Evolutionary conservation across 163 green algal genomes (phyloP).

Genomic region (Chlamydomonas reinhardtii): DNA sequence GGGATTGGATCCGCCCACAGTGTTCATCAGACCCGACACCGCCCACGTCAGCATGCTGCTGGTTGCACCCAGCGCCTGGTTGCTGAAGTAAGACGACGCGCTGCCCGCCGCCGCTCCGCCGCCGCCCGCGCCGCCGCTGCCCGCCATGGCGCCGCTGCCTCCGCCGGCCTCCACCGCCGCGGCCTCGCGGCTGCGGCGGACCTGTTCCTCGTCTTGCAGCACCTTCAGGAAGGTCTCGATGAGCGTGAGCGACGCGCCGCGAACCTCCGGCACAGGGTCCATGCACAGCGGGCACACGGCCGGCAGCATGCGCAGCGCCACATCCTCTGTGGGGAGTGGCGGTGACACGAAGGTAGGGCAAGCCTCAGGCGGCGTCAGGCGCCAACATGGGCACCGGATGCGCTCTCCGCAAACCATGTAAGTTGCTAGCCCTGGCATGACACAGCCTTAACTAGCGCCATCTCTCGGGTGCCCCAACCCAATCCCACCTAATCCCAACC

Average conservation of each 20-base stretch:
- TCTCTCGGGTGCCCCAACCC: too few relatives aligned
- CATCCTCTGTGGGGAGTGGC: slow-evolving; percentile 73
- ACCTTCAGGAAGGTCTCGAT: slow-evolving; percentile 74
- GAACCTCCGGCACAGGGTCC: slow-evolving; percentile 87
- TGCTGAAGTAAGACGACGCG: slow-evolving; percentile 4
- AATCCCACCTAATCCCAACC: too few relatives aligned
- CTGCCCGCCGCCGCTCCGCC: neutral
- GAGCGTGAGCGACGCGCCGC: slow-evolving; percentile 69
- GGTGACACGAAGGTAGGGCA: too few relatives aligned
- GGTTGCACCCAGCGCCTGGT: slow-evolving; percentile 19
- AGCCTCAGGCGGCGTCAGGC: too few relatives aligned
- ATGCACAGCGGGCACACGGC: slow-evolving; percentile 84
- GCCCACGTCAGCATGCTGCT: slow-evolving; percentile 74
- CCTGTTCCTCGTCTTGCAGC: slow-evolving; percentile 68
- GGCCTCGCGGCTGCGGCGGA: slow-evolving; percentile 53
- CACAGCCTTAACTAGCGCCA: too few relatives aligned
- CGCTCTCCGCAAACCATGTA: too few relatives aligned
- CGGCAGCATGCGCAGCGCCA: slow-evolving; percentile 89
- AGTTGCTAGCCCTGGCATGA: too few relatives aligned
- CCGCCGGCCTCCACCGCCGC: slow-evolving; percentile 13
- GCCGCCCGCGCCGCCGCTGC: neutral
- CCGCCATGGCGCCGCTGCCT: neutral
- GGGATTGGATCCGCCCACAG: slow-evolving; percentile 32
- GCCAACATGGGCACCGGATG: too few relatives aligned
- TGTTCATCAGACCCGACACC: slow-evolving; percentile 65